Evolutionary conservation across 495 filamentous ascomycete genomes (phyloP).

Genomic region (Neurospora terricola): DNA sequence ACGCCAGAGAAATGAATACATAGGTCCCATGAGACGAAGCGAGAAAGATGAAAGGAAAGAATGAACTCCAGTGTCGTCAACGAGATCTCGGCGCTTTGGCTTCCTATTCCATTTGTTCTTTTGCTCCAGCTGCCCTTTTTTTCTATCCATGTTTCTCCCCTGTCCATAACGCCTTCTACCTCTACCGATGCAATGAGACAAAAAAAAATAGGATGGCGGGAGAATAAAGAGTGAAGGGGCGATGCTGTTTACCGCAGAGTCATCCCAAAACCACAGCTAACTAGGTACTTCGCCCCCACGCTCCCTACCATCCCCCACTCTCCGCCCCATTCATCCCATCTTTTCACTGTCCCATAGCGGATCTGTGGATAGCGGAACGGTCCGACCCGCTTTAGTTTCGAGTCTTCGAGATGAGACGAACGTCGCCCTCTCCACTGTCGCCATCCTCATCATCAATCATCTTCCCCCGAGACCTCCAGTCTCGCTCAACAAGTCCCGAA

Average conservation of each 20-base stretch:
- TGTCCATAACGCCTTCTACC: neutral
- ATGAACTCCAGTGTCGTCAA: neutral
- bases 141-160: too few species aligned
- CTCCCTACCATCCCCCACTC: too few species aligned
- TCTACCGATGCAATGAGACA: neutral
- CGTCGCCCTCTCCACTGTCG: too few species aligned
- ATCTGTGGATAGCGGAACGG: neutral
- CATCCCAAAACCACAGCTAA: too few species aligned
- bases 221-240: too few species aligned
- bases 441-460: neutral
- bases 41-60: too few species aligned
- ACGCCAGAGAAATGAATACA: too few species aligned
- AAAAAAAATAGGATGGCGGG: too few species aligned
- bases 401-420: neutral
- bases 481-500: neutral
- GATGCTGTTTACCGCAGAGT: too few species aligned
- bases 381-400: neutral
- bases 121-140: neutral
- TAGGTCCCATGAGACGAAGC: too few species aligned
- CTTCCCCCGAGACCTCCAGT: neutral
- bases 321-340: neutral
- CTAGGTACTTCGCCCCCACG: too few species aligned
- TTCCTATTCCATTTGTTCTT: neutral
- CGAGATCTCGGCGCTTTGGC: neutral
- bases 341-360: neutral